phyloP scores from a whole-genome alignment of 2,329 filamentous ascomycete species.

The Fusarium denticulatum region DNA sequence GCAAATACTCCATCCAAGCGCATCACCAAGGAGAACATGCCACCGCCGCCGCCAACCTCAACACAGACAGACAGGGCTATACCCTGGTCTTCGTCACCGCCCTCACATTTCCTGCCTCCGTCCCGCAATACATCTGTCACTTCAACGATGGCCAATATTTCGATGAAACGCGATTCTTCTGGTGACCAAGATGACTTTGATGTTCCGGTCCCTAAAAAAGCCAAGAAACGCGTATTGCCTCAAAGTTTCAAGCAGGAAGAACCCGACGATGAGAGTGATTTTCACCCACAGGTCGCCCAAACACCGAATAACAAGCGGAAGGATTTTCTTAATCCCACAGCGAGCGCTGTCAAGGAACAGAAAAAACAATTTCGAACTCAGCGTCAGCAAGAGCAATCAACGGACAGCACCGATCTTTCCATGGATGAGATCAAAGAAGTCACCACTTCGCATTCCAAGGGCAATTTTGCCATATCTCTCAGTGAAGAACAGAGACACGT shows the following conservation, averaged over 20 bases:
- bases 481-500: conserved; percentile 90
- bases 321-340: conserved; percentile 41
- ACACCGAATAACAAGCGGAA: conserved; percentile 42
- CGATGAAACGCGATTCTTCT: conserved; percentile 56
- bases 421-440: conserved; percentile 54
- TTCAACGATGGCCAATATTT: conserved; percentile 35
- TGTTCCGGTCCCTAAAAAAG: conserved; percentile 45
- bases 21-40: conserved; percentile 39
- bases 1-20: conserved; percentile 31
- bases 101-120: conserved; percentile 58
- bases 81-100: conserved; percentile 78
- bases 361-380: conserved; percentile 77
- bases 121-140: conserved; percentile 20
- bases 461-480: conserved; percentile 69
- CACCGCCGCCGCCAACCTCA: conserved; percentile 43
- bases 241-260: conserved; percentile 51
- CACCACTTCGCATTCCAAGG: conserved; percentile 43
- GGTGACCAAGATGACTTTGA: conserved; percentile 44
- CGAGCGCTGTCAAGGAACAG: conserved; percentile 65
- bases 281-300: conserved; percentile 17
- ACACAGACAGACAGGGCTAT: conserved; percentile 50
- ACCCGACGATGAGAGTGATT: conserved; percentile 48
- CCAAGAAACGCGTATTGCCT: conserved; percentile 74
- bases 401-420: conserved; percentile 47
- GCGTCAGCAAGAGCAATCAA: conserved; percentile 51